Conservation (phyloP, 441 rosid species). For the Jatropha podagrica region DNA sequence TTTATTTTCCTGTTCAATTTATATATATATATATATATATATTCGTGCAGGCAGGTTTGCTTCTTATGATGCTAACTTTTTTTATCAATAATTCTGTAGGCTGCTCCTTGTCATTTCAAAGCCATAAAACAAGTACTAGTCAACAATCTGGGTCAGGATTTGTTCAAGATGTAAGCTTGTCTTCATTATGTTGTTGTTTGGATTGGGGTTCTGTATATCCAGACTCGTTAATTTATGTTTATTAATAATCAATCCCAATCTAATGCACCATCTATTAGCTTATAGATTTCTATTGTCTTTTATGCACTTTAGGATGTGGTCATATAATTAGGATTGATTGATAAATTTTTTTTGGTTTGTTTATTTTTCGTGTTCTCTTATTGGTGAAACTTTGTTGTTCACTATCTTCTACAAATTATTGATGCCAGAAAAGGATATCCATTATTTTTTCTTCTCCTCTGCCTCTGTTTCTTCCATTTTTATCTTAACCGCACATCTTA, state of each 20-base stretch:
- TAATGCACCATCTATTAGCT: not conserved
- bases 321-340: not conserved
- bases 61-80: slow-evolving; percentile 19
- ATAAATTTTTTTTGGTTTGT: not conserved
- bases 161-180: slow-evolving; percentile 56
- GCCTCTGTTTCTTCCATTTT: not conserved
- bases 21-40: not conserved
- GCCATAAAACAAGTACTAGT: slow-evolving; percentile 55
- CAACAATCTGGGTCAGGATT: slow-evolving; percentile 58
- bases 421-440: not conserved
- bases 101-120: slow-evolving; percentile 71
- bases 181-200: not conserved
- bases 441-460: not conserved
- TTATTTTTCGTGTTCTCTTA: not conserved
- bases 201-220: not conserved
- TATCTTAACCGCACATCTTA: not conserved
- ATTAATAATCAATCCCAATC: not conserved
- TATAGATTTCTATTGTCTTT: not conserved
- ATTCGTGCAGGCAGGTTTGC: slow-evolving; percentile 11
- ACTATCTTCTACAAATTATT: not conserved
- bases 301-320: not conserved
- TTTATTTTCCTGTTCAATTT: not conserved
- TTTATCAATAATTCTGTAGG: slow-evolving; percentile 40
- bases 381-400: not conserved
- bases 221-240: not conserved